These are phyloP conservation scores for Paecilomyces sp. DNA, from an alignment of 2,329 filamentous ascomycete genomes.

Conservation along the genomic window DNA sequence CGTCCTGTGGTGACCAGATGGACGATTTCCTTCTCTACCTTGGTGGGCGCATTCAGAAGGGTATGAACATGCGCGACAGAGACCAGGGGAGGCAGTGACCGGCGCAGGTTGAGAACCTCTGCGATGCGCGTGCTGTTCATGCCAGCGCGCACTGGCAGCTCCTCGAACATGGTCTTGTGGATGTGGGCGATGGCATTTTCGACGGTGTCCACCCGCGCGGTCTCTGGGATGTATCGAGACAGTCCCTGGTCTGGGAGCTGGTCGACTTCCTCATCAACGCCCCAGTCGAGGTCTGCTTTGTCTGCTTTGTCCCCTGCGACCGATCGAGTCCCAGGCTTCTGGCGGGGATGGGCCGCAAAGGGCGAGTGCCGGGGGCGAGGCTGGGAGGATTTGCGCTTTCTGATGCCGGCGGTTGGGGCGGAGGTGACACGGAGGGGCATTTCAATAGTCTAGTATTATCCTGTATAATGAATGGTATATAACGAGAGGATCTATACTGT, in stretches of 20 bases:
- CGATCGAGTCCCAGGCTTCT: conserved; percentile 28
- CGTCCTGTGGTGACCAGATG: conserved; percentile 44
- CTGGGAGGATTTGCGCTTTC: conserved; percentile 27
- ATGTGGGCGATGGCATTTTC: conserved; percentile 49
- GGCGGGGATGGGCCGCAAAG: conserved; percentile 34
- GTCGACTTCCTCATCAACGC: conserved; percentile 24
- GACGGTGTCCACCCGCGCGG: conserved; percentile 42
- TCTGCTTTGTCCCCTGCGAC: conserved; percentile 14
- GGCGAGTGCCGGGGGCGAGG: conserved; percentile 28
- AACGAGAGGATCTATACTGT: too few species aligned
- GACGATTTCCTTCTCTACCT: conserved; percentile 54
- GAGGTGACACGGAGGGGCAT: conserved; percentile 45
- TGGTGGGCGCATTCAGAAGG: conserved; percentile 48
- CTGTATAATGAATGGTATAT: too few species aligned
- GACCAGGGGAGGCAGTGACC: conserved; percentile 50
- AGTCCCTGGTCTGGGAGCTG: conserved; percentile 46
- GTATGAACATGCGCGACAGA: conserved; percentile 56
- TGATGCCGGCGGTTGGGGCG: conserved; percentile 40
- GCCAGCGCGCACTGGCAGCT: conserved; percentile 49
- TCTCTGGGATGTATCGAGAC: conserved; percentile 42
- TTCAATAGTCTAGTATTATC: too few species aligned
- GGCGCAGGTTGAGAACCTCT: conserved; percentile 51
- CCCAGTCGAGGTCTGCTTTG: conserved; percentile 9
- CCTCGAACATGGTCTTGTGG: conserved; percentile 47
- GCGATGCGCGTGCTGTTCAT: conserved; percentile 58